Evolutionary conservation across 2,329 filamentous ascomycete species (phyloP).

Genomic region (Fusarium napiforme): DNA sequence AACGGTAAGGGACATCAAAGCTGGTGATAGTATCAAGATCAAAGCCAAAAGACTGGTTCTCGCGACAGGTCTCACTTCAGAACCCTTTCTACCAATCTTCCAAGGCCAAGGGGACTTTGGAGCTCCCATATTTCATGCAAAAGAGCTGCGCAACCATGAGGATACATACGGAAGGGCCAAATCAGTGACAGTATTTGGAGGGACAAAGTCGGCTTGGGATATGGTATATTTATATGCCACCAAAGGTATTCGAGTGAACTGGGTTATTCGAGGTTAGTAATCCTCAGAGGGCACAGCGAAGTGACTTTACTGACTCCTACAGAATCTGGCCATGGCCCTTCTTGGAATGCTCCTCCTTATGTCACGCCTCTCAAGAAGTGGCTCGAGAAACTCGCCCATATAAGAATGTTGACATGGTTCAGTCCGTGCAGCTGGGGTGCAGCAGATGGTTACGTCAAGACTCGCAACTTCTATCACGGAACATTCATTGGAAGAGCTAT

Average conservation of each 20-base stretch:
- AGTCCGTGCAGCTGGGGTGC: slow-evolving; percentile 73
- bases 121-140: slow-evolving; percentile 61
- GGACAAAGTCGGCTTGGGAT: slow-evolving; percentile 73
- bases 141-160: slow-evolving; percentile 56
- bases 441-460: slow-evolving; percentile 61
- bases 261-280: slow-evolving; percentile 65
- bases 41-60: slow-evolving; percentile 61
- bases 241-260: slow-evolving; percentile 65
- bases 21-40: slow-evolving; percentile 44
- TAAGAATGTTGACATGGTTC: slow-evolving; percentile 72
- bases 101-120: slow-evolving; percentile 59
- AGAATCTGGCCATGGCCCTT: slow-evolving; percentile 63
- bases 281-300: neutral
- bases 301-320: slow-evolving; percentile 17
- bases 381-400: slow-evolving; percentile 66
- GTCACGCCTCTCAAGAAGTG: slow-evolving; percentile 71
- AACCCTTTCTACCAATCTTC: slow-evolving; percentile 57
- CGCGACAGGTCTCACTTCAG: slow-evolving; percentile 66
- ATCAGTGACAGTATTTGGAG: slow-evolving; percentile 67
- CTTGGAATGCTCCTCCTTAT: slow-evolving; percentile 65
- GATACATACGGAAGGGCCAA: slow-evolving; percentile 56
- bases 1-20: slow-evolving; percentile 19
- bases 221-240: slow-evolving; percentile 70
- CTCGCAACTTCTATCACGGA: slow-evolving; percentile 62
- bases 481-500: slow-evolving; percentile 61